A percentile compares a stretch with the other conserved stretches of the same genome.
Evolutionary conservation across 2,329 filamentous ascomycete species (phyloP).

Genomic region (Botrytis squamosa): DNA sequence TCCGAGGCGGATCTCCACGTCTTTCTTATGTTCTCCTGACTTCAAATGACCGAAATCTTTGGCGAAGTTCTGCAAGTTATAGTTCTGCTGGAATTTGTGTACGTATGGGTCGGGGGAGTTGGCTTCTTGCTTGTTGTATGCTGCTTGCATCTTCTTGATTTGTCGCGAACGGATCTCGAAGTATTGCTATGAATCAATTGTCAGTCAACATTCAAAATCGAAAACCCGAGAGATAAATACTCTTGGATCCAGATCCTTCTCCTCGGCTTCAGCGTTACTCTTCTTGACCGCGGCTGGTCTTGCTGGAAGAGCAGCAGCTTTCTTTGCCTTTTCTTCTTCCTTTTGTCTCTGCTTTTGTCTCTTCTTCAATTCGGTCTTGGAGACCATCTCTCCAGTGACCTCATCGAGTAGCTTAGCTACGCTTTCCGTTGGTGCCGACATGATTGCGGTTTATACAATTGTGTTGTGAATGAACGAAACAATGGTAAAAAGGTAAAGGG

Average conservation of each 20-base stretch:
- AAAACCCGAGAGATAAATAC: constrained; percentile 45
- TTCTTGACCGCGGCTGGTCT: constrained; percentile 60
- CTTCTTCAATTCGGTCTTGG: constrained; percentile 91
- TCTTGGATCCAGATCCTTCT: constrained; percentile 75
- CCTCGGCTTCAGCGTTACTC: constrained; percentile 50
- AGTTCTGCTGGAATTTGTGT: constrained; percentile 87
- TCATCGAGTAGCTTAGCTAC: constrained; percentile 68
- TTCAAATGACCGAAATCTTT: constrained; percentile 76
- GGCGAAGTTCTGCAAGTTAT: constrained; percentile 77
- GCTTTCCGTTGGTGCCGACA: constrained; percentile 35
- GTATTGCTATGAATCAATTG: constrained; percentile 63
- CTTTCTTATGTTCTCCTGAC: constrained; percentile 80
- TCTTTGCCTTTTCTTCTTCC: constrained; percentile 86
- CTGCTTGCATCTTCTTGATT: constrained; percentile 58
- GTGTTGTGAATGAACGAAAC: background rate
- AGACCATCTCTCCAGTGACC: constrained; percentile 83
- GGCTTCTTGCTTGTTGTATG: constrained; percentile 61
- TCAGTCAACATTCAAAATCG: constrained; percentile 18
- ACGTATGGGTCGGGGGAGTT: constrained; percentile 79
- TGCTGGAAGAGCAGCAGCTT: constrained; percentile 66
- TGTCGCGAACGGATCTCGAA: constrained; percentile 90
- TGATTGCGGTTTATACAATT: constrained; percentile 29
- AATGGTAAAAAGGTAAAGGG: background rate
- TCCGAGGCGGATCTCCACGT: constrained; percentile 73
- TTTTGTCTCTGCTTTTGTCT: constrained; percentile 86